phyloP scores from a whole-genome alignment of 2,329 filamentous ascomycete species.

The Immersiporthe knoxdaviesiana region DNA sequence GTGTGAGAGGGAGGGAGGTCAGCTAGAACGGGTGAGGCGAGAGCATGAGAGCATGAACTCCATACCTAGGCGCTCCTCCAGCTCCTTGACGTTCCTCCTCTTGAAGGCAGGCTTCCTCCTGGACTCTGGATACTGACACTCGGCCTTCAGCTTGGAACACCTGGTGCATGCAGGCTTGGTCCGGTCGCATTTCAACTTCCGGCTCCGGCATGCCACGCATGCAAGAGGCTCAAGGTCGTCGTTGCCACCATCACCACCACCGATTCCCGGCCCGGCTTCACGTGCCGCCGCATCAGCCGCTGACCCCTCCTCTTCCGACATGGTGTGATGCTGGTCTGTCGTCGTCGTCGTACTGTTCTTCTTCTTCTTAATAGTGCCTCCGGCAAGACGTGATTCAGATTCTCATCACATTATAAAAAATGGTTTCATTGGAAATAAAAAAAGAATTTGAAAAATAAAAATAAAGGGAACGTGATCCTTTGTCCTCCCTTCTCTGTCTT shows the following conservation, averaged over 20 bases:
- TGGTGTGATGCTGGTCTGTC: slow-evolving; percentile 15
- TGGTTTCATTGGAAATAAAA: too few relatives aligned
- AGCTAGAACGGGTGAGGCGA: too few relatives aligned
- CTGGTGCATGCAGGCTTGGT: slow-evolving; percentile 77
- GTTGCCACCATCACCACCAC: slow-evolving; percentile 2
- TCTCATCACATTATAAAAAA: too few relatives aligned
- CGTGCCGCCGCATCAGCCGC: slow-evolving; percentile 22
- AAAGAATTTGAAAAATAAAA: too few relatives aligned
- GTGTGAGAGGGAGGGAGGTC: slow-evolving; percentile 33
- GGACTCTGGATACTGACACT: slow-evolving; percentile 87
- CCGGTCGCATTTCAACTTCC: slow-evolving; percentile 89
- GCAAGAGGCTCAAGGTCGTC: slow-evolving; percentile 59
- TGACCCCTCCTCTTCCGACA: slow-evolving; percentile 30
- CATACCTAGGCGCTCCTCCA: slow-evolving; percentile 88
- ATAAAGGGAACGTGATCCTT: too few relatives aligned
- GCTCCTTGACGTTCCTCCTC: slow-evolving; percentile 84
- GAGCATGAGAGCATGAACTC: too few relatives aligned
- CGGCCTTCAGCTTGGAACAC: slow-evolving; percentile 72
- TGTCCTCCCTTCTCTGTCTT: not conserved
- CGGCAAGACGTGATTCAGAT: not conserved
- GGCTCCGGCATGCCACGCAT: slow-evolving; percentile 79
- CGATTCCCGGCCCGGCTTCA: slow-evolving; percentile 25
- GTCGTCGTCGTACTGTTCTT: not conserved
- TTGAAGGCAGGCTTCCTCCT: slow-evolving; percentile 87
- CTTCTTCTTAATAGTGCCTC: not conserved